Evolutionary conservation across 148 eudicot species (phyloP), one percentile per base, ranked within the genome.

Genomic region (Nyssa sinensis): DNA sequence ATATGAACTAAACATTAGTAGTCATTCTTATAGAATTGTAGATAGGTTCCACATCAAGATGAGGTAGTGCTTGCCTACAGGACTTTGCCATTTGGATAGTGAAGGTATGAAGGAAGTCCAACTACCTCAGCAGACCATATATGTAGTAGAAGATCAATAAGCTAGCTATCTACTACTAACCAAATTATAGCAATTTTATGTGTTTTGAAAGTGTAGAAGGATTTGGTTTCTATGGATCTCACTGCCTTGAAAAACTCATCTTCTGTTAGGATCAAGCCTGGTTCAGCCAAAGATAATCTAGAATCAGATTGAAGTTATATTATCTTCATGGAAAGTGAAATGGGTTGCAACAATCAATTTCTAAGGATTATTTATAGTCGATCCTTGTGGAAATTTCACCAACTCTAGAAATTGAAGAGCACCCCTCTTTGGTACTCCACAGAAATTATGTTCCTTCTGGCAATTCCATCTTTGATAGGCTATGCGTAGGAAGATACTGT

Each of bases 221-320:
- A 14, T 25, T 37, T 66, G 30, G 31, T 24, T 39, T 7, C 41
- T n/a, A 35, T 12, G 44, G 23, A 21, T 66, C 28, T 66, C 51
- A 3, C 28, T 66, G 53, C 53, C 70, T 39, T 35, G n/a, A 47
- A 66, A 66, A 66, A 66, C 55, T 66, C 19, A 28, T 44, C 13
- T 25, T 25, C 60, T 68, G 31, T 19, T 49, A 11, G 24, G 16
- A 47, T 12, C 17, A 27, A 39, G 16, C 71, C 57, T 27, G 70
- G 57, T 29, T 16, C 3, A 49, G 25, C 60, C 23, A 16, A 68
- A 16, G 24, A 67, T 9, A 21, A 19, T 29, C 14, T 19, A 44
- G 25, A 34, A 33, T 64, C 25, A 55, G 2, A 24, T 30, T 3
- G 35, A 12, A n/a, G 27, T 33, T 10, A 11, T 28, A 13, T 33